Evolutionary conservation across 495 filamentous ascomycete species (phyloP), one percentile per base, ranked within the genome.

Genomic region (Schizothecium vesticola): DNA sequence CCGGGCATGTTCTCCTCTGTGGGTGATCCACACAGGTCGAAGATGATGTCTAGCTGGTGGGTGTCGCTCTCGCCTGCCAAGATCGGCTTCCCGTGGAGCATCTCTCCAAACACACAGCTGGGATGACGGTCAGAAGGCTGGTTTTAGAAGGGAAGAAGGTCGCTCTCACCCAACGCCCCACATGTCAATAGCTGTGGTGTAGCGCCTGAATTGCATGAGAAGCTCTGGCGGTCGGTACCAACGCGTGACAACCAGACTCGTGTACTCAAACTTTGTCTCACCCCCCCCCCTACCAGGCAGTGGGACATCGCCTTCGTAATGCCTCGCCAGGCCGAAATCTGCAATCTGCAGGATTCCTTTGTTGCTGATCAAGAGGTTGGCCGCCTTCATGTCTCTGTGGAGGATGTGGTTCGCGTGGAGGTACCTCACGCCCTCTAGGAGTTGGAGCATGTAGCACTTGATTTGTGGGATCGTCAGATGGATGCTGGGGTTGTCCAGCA

Each of bases 331-430:
- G 59, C 95, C 95, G 72, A 99, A 99, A 81, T 99, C 95, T 29
- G 93, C 95, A 78, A 99, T 98, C 75, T 97, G 93, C 59, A 99
- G 86, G 65, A 97, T 89, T 16, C 95, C 95, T 56, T 86, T 85
- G 76, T 99, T 99, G 79, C 91, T 96, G 78, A 99, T 98, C 59
- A 99, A 86, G 1, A 99, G 85, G 76, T 99, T 99, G 69, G 95
- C 95, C 21, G 95, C 95, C 82, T 99, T 99, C 95, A 99, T 97
- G 73, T 99, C 95, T 77, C 95, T 88, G 77, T 99, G 95, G 19
- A 99, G 80, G 66, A 98, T 97, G 62, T 90, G 87, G 71, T 87
- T 94, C 75, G 89, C 91, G 79, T 99, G 95, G 66, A 99, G 80
- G 80, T 97, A 98, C 67, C 86, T 86, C 13, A 96, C 83, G 9